Evolutionary conservation across 306 rosid genomes (phyloP).

Genomic region (Oemleria cerasiformis): DNA sequence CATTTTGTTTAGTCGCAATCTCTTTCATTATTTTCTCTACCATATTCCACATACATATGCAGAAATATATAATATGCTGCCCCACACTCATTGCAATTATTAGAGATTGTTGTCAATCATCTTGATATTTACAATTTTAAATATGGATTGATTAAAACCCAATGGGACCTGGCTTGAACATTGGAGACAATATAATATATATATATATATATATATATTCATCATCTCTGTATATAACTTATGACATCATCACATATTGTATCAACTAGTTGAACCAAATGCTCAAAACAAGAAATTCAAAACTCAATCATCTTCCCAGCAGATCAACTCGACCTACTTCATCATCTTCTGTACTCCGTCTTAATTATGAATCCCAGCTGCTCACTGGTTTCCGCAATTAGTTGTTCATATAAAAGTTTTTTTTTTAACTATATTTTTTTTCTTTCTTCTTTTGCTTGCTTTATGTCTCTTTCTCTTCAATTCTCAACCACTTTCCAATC

Average conservation of each 20-base stretch:
- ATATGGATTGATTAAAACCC: not conserved
- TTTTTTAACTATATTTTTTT: too few relatives aligned
- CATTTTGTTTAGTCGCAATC: not conserved
- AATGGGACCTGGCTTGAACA: not conserved
- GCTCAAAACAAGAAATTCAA: not conserved
- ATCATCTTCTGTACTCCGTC: too few relatives aligned
- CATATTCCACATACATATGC: not conserved
- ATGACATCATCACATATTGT: not conserved
- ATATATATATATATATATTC: not conserved
- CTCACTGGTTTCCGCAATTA: too few relatives aligned
- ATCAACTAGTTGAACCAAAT: constrained; percentile 7
- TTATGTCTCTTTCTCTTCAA: not conserved
- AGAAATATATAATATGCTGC: not conserved
- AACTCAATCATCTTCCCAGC: not conserved
- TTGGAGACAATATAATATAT: too few relatives aligned
- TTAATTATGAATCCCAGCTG: too few relatives aligned
- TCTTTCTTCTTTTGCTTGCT: too few relatives aligned
- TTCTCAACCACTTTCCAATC: constrained; percentile 5
- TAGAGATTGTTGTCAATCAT: constrained; percentile 4
- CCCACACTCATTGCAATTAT: constrained; percentile 11
- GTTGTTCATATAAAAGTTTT: too few relatives aligned
- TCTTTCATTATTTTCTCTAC: not conserved
- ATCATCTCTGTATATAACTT: not conserved
- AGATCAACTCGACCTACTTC: too few relatives aligned
- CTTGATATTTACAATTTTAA: not conserved